Percentiles rank a stretch among this genome's conserved stretches.
These are phyloP conservation scores for Rhizophlyctis rosea DNA, from an alignment of 192 early-diverging fungal genomes.

Conservation along the genomic window DNA sequence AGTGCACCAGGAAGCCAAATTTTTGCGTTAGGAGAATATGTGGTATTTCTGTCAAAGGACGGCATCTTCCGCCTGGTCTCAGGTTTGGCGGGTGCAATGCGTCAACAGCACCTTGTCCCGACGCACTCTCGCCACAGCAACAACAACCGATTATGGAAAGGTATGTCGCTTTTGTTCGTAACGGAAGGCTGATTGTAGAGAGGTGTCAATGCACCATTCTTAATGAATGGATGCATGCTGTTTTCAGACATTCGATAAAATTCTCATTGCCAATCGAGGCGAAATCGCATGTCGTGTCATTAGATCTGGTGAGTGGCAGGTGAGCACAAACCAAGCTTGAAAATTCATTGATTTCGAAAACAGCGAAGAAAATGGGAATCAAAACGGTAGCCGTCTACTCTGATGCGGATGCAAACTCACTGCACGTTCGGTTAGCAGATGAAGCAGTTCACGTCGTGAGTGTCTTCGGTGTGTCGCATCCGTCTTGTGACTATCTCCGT, in stretches of 20 bases:
- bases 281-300: slow-evolving; percentile 95
- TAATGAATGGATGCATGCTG: background rate
- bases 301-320: slow-evolving; percentile 53
- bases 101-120: too few relatives aligned
- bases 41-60: too few relatives aligned
- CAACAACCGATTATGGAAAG: slow-evolving; percentile 16
- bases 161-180: slow-evolving; percentile 2
- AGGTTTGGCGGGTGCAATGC: too few relatives aligned
- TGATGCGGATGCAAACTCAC: slow-evolving; percentile 80
- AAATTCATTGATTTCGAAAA: background rate
- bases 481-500: background rate
- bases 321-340: too few relatives aligned
- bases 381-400: slow-evolving; percentile 94
- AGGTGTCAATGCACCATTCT: background rate
- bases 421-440: slow-evolving; percentile 86
- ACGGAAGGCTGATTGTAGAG: background rate
- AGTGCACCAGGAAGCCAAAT: too few relatives aligned
- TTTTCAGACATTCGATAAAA: slow-evolving; percentile 74
- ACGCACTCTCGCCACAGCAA: background rate
- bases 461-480: slow-evolving; percentile 12
- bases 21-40: too few relatives aligned
- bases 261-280: slow-evolving; percentile 92
- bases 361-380: slow-evolving; percentile 89
- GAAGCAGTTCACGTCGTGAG: slow-evolving; percentile 71
- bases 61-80: too few relatives aligned